Evolutionary conservation across 306 rosid species (phyloP), one percentile per base, ranked within the genome.

Genomic region (Castanea mollissima): DNA sequence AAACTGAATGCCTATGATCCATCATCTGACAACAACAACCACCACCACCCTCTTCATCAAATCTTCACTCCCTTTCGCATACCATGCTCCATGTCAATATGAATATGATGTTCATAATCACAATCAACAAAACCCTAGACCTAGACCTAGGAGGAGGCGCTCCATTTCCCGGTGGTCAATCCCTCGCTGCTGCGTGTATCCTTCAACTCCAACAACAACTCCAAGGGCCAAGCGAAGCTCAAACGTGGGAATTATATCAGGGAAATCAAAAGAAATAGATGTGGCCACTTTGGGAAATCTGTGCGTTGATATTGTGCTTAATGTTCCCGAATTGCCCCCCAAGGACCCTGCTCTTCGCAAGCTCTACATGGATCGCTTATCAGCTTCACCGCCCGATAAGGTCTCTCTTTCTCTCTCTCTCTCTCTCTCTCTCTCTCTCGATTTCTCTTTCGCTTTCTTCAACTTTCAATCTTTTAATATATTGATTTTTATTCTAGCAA

Each of bases 201-300:
- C 46, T 41, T 11, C 44, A 38, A 23, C 23, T 41, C 46, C 44
- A 38, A 21, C 21, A 21, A 21, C 21, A 21, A 38, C 44, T 38
- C 44, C 46, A 41, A 41, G 46, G 46, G 46, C 87, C 25, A 80
- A 41, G 35, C 82, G 20, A 60, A 54, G 62, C 46, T 70, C 77
- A 35, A 83, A 85, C 52, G 82, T 41, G 8, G 46, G 46, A 41
- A 41, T 41, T 41, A 41, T 41, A 41, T 7, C 46, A 65, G 73
- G 38, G 70, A 95, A 93, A 82, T 82, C 87, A 76, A 74, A 92
- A 81, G 82, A 87, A 77, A 73, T 87, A 14, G 98, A 95, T 76
- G 93, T 95, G 58, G 88, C 94, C 23, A 95, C 98, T 6, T 80
- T 95, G 4, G 97, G 97, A 29, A 95, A 95, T 65, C 98, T 95